Base-by-base conservation (phyloP, 2,329 filamentous ascomycete genomes). In the Leptographium galeiforme region DNA sequence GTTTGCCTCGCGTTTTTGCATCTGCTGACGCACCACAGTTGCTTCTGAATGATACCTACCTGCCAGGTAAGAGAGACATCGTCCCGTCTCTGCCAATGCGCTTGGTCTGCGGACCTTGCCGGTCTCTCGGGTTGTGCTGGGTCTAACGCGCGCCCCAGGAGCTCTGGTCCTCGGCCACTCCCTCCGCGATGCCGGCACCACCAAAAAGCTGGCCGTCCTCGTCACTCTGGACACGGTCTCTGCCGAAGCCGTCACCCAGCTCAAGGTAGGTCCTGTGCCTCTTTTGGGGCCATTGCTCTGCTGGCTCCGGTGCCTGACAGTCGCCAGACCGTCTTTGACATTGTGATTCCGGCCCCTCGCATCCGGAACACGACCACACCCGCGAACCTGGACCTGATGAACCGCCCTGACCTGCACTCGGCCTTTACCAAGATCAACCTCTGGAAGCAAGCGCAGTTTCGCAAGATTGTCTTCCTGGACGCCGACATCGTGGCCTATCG, bases 391-490 rank as follows among this genome's bases (percentile, higher is more conserved):
- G 82, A 85, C 67, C 78, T 97, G 53, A 96, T 98, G 90, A 83
- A 89, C 66, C 87, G 93, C 52, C 79, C 83, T 58, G 93, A 98
- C 64, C 77, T 98, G 50, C 83, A 91, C 63, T 91, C 89, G 33
- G 87, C 90, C 58, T 97, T 97, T 65, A 97, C 93, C 60, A 98
- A 98, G 73, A 90, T 98, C 69, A 83, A 88, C 60, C 76, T 98
- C 18, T 98, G 93, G 93, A 87, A 84, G 59, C 86, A 90, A 68
- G 84, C 81, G 4, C 89, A 95, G 64, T 98, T 91, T 68, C 81
- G 84, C 59, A 91, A 85, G 70, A 88, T 98, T 54, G 87, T 98
- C 55, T 98, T 97, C 68, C 76, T 98, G 58, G 93, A 98, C 66
- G 87, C 90, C 57, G 93, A 98, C 63, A 81, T 95, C 43, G 85